Percentiles rank a stretch among this genome's conserved stretches.
phyloP scores from a whole-genome alignment of 306 rosid species.

The Glycine tomentella region DNA sequence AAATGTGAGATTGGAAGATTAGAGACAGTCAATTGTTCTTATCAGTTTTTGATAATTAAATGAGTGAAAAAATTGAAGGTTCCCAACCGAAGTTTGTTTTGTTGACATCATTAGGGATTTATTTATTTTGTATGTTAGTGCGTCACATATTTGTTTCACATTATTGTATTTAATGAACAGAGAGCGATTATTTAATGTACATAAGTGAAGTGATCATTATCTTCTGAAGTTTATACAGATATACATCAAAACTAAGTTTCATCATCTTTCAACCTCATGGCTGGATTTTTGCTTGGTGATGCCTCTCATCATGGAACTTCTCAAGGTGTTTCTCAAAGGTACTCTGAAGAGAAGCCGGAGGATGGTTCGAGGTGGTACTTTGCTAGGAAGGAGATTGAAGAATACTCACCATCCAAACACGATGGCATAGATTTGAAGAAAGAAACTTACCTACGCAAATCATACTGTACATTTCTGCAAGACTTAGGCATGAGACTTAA shows the following conservation, averaged over 20 bases:
- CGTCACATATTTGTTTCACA: constrained; percentile 30
- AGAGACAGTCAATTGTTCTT: not conserved
- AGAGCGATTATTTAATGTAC: constrained; percentile 31
- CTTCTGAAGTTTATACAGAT: constrained; percentile 26
- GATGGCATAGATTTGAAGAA: constrained; percentile 94
- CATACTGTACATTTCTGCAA: constrained; percentile 92
- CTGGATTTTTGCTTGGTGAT: constrained; percentile 59
- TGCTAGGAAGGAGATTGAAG: constrained; percentile 91
- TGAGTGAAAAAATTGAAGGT: constrained; percentile 7
- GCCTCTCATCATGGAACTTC: constrained; percentile 54
- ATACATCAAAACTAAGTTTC: constrained; percentile 42
- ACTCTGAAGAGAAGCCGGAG: constrained; percentile 20
- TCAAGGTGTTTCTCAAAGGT: constrained; percentile 46
- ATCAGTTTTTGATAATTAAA: not conserved
- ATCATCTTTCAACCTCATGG: constrained; percentile 46
- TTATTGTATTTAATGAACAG: constrained; percentile 47
- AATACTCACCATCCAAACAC: constrained; percentile 82
- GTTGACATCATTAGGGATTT: not conserved
- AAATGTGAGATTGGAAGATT: constrained; percentile 23
- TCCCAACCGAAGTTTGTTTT: not conserved
- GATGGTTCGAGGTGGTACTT: constrained; percentile 82
- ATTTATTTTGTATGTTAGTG: not conserved
- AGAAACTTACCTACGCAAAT: constrained; percentile 91
- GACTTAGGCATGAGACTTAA: constrained; percentile 96
- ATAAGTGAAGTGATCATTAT: constrained; percentile 20